Percentiles rank a stretch among this genome's conserved stretches.
These are phyloP conservation scores for Ceratobasidium sp. DNA, from an alignment of 1,284 basidiomycete species.

Conservation along the genomic window DNA sequence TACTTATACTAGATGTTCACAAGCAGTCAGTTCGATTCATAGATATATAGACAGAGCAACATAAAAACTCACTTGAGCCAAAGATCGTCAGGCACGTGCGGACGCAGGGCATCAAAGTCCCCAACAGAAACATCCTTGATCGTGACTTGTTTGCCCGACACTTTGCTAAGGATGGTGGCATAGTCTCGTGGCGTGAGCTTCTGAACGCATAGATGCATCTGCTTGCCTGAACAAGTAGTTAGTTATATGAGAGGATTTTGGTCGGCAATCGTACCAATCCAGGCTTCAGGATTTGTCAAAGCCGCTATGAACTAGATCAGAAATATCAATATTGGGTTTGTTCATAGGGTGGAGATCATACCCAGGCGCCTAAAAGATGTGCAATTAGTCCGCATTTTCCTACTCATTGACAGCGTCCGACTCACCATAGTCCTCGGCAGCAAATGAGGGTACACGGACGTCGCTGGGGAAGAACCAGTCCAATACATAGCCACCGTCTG, in stretches of 20 bases:
- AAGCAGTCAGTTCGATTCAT: no score
- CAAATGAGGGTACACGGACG: constrained; percentile 6
- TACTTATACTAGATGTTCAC: no score
- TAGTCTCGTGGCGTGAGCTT: background rate
- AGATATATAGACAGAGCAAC: background rate
- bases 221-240: background rate
- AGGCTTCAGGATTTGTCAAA: background rate
- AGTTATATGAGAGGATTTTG: background rate
- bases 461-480: constrained; percentile 22
- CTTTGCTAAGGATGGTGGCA: background rate
- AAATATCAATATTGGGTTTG: no score
- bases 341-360: background rate
- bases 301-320: background rate
- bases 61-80: constrained; percentile 18
- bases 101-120: background rate
- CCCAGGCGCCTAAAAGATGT: background rate
- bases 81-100: constrained; percentile 4
- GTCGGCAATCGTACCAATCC: background rate
- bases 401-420: background rate
- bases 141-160: background rate
- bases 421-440: constrained; percentile 6
- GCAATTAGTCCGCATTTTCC: background rate
- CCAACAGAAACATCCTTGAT: background rate
- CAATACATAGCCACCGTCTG: background rate
- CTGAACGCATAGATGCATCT: background rate